Conservation (phyloP, 2,329 filamentous ascomycete species). For the Ambrosiella beaveri region DNA sequence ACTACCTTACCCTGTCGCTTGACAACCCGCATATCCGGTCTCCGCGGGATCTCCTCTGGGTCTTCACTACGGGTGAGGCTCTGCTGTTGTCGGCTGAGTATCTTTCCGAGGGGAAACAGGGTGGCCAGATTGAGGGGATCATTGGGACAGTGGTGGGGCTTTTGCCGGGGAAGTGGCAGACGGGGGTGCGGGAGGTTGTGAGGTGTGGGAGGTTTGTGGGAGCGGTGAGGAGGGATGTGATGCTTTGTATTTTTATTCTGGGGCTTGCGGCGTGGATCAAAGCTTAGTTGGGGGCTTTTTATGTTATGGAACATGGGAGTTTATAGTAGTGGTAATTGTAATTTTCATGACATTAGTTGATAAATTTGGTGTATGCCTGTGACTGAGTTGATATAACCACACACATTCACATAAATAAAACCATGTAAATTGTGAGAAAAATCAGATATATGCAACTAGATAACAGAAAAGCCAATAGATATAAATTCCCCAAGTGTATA, state of each 20-base stretch:
- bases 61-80: constrained; percentile 65
- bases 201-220: constrained; percentile 55
- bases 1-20: constrained; percentile 16
- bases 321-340: neutral
- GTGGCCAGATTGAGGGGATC: constrained; percentile 25
- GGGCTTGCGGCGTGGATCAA: constrained; percentile 37
- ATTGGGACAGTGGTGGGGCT: constrained; percentile 46
- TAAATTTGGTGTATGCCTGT: too few species aligned
- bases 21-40: neutral
- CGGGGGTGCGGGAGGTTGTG: constrained; percentile 40
- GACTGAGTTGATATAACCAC: neutral
- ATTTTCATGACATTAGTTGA: too few species aligned
- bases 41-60: constrained; percentile 46
- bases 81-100: constrained; percentile 54
- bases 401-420: too few species aligned
- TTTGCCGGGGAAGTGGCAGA: constrained; percentile 45
- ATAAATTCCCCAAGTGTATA: too few species aligned
- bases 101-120: constrained; percentile 40
- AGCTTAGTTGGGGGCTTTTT: constrained; percentile 7
- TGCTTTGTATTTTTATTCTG: constrained; percentile 61
- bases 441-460: too few species aligned
- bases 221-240: constrained; percentile 54
- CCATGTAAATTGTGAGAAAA: too few species aligned
- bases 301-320: neutral
- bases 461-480: too few species aligned